Evolutionary conservation across 2,329 filamentous ascomycete species (phyloP).

Genomic region (Tolypocladium tundrense): DNA sequence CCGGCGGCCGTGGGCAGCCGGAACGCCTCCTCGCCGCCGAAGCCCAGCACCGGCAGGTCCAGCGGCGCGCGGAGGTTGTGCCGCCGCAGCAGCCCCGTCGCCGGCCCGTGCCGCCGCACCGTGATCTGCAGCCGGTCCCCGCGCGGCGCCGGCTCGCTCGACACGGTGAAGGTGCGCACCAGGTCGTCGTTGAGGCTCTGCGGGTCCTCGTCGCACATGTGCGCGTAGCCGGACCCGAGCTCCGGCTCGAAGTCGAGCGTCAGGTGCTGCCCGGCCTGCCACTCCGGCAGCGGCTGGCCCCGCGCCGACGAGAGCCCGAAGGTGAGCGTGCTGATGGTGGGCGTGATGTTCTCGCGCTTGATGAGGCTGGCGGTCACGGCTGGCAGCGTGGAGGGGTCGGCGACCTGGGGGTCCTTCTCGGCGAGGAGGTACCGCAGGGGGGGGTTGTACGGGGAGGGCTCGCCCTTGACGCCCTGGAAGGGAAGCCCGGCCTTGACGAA

Average conservation of each 20-base stretch:
- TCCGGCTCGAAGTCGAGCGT: slow-evolving; percentile 63
- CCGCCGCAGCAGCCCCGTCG: slow-evolving; percentile 54
- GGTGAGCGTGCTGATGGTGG: slow-evolving; percentile 55
- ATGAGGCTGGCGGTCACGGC: slow-evolving; percentile 43
- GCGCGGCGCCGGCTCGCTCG: slow-evolving; percentile 38
- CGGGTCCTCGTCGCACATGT: slow-evolving; percentile 78
- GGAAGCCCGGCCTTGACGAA: slow-evolving; percentile 56
- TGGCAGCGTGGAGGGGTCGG: background rate
- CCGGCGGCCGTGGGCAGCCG: slow-evolving; percentile 24
- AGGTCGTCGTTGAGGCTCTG: slow-evolving; percentile 75
- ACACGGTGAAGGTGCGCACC: slow-evolving; percentile 74
- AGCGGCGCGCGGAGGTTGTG: slow-evolving; percentile 43
- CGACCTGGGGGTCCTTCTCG: slow-evolving; percentile 33
- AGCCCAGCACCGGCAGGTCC: slow-evolving; percentile 59
- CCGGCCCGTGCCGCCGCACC: slow-evolving; percentile 56
- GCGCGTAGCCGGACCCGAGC: slow-evolving; percentile 63
- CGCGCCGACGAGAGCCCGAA: slow-evolving; percentile 25
- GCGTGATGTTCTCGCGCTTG: slow-evolving; percentile 49
- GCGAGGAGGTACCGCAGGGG: slow-evolving; percentile 51
- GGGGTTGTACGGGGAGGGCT: slow-evolving; percentile 72
- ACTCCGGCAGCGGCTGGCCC: slow-evolving; percentile 21
- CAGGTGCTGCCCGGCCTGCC: slow-evolving; percentile 66
- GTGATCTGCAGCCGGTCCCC: slow-evolving; percentile 56
- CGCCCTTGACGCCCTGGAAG: slow-evolving; percentile 51
- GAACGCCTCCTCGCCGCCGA: slow-evolving; percentile 52